Evolutionary conservation across 2,329 filamentous ascomycete species (phyloP).

Genomic region (Pseudocercospora eumusae): DNA sequence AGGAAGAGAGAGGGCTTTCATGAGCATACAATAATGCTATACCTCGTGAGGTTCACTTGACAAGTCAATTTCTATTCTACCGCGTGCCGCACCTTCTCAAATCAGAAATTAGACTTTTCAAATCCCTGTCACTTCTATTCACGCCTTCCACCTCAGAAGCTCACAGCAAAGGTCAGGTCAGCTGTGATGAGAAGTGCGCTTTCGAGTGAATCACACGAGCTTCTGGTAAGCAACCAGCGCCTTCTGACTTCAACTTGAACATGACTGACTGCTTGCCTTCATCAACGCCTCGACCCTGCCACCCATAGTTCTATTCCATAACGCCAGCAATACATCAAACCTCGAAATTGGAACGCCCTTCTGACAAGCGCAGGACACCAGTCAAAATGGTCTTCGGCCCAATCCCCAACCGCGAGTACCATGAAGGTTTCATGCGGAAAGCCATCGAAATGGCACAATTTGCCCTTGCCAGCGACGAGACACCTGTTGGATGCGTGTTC

Average conservation of each 20-base stretch:
- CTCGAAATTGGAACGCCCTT: too few species aligned
- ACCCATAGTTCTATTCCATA: neutral
- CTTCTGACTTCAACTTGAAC: slow-evolving; percentile 1
- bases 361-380: too few species aligned
- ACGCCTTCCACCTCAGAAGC: neutral
- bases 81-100: slow-evolving; percentile 7
- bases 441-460: slow-evolving; percentile 87
- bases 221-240: neutral
- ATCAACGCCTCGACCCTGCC: neutral
- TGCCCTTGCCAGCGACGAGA: slow-evolving; percentile 83
- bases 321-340: neutral
- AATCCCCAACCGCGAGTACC: slow-evolving; percentile 48
- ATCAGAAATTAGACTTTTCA: neutral
- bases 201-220: neutral
- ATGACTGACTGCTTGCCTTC: neutral
- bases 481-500: slow-evolving; percentile 93
- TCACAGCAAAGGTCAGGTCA: neutral
- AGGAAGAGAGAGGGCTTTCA: neutral
- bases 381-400: slow-evolving; percentile 40
- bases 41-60: neutral
- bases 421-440: slow-evolving; percentile 74
- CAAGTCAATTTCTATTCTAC: neutral
- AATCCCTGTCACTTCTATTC: neutral
- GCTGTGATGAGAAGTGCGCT: neutral
- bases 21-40: slow-evolving; percentile 8